These are phyloP conservation scores for Rutstroemia sp. DNA, from an alignment of 2,329 filamentous ascomycete genomes.

Conservation along the genomic window DNA sequence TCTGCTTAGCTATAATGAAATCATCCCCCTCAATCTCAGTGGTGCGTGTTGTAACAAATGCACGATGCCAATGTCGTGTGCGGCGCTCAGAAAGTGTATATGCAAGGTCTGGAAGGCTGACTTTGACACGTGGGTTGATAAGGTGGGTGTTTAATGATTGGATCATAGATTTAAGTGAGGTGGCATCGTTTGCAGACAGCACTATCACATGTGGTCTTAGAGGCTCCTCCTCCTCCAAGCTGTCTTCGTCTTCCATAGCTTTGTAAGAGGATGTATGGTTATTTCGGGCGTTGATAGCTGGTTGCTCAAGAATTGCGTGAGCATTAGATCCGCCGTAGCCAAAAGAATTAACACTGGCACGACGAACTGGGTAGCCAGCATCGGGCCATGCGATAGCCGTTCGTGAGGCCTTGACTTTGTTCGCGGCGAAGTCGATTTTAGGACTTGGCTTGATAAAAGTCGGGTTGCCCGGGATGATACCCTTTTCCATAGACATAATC, in stretches of 20 bases:
- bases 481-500: slow-evolving; percentile 34
- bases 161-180: neutral
- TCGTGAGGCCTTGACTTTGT: slow-evolving; percentile 22
- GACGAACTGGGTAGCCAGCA: slow-evolving; percentile 31
- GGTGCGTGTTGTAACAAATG: neutral
- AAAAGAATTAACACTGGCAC: slow-evolving; percentile 33
- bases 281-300: neutral
- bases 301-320: slow-evolving; percentile 9
- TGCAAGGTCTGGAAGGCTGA: slow-evolving; percentile 13
- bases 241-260: too few relatives aligned
- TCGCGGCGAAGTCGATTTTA: slow-evolving; percentile 22
- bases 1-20: neutral
- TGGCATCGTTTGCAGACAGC: slow-evolving; percentile 9
- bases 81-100: slow-evolving; percentile 22
- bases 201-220: neutral
- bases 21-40: neutral
- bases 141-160: slow-evolving; percentile 1
- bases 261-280: neutral
- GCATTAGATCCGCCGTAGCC: slow-evolving; percentile 23
- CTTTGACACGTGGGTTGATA: slow-evolving; percentile 5
- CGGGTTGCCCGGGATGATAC: slow-evolving; percentile 34
- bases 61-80: slow-evolving; percentile 12
- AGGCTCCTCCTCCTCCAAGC: neutral
- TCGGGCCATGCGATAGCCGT: slow-evolving; percentile 11
- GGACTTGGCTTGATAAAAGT: slow-evolving; percentile 33